Base-by-base conservation (phyloP, 2,329 filamentous ascomycete genomes). In the Trichoderma koningii region DNA sequence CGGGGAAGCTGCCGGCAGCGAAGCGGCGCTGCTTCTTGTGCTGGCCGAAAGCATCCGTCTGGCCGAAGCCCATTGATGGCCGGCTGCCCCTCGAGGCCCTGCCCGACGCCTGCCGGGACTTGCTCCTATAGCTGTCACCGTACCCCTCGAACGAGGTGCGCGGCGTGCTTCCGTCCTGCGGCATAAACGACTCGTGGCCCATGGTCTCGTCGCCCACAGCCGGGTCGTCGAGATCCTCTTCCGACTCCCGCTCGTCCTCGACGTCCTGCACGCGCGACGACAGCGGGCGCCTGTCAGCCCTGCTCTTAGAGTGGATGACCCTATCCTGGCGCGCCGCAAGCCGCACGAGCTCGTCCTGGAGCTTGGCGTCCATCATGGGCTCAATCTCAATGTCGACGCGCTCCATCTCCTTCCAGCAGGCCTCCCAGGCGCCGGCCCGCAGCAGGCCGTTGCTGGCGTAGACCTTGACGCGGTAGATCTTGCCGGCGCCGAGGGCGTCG, bases 401-500 rank as follows among this genome's bases (percentile, higher is more conserved):
- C 78, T 99, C 95, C 95, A 99, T 99, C 77, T 98, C 94, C 70
- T 87, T 90, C 94, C 94, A 99, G 66, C 92, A 94, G 2, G 93
- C 93, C 5, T 87, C 86, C 95, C 95, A 99, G 0, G 95, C 94
- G 0, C 92, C 92, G 5, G 92, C 89, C 66, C 88, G 87, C 92
- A 99, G 96, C 55, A 98, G 80, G 0, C 95, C 95, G 76, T 98
- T 99, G 60, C 93, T 94, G 0, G 95, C 95, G 73, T 94, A 99
- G 1, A 98, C 89, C 73, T 93, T 95, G 75, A 98, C 84, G 34
- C 88, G 85, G 81, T 92, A 95, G 55, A 87, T 81, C 70, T 84
- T 85, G 64, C 80, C 77, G 5, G 78, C 73, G 1, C 83, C 84
- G 3, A 84, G 82, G 47, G 81, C 77, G 68, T 86, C 84, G 69